phyloP scores from a whole-genome alignment of 208 protist genomes.

The Angomonas ambiguus region DNA sequence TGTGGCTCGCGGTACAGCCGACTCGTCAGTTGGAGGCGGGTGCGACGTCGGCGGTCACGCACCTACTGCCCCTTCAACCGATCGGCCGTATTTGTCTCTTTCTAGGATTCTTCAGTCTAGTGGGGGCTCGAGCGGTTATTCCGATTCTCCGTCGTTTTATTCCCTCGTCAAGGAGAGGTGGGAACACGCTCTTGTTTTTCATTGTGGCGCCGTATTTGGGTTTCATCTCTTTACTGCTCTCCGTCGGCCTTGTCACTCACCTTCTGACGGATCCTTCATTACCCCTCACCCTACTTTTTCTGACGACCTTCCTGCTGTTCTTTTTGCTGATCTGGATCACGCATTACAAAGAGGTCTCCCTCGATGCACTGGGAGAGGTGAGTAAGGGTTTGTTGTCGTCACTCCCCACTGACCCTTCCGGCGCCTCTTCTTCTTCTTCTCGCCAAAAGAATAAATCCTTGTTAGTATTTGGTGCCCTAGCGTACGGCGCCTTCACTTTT shows the following conservation, averaged over 20 bases:
- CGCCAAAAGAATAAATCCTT: not conserved
- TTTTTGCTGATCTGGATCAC: slow-evolving; percentile 41
- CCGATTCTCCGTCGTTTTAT: slow-evolving; percentile 29
- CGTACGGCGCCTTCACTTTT: slow-evolving; percentile 5
- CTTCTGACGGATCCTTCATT: slow-evolving; percentile 47
- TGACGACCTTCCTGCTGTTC: slow-evolving; percentile 47
- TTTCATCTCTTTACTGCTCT: slow-evolving; percentile 44
- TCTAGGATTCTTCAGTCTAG: slow-evolving; percentile 43
- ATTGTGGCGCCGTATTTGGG: slow-evolving; percentile 40
- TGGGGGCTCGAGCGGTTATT: slow-evolving; percentile 25
- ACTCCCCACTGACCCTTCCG: too few species aligned
- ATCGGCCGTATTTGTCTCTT: slow-evolving; percentile 22
- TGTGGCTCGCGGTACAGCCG: slow-evolving; percentile 48
- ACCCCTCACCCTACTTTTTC: slow-evolving; percentile 38
- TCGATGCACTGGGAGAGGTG: not conserved
- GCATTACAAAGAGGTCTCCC: slow-evolving; percentile 47
- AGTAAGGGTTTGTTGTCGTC: too few species aligned
- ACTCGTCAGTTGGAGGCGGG: slow-evolving; percentile 14
- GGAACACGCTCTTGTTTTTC: slow-evolving; percentile 32
- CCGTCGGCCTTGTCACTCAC: slow-evolving; percentile 33
- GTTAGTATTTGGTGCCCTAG: not conserved
- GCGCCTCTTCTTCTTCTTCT: too few species aligned
- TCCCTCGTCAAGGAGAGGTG: slow-evolving; percentile 45
- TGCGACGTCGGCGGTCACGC: not conserved
- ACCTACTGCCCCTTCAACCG: not conserved